Evolutionary conservation across 345 rosid genomes (phyloP).

Genomic region (rapeseed (Brassica napus)): DNA sequence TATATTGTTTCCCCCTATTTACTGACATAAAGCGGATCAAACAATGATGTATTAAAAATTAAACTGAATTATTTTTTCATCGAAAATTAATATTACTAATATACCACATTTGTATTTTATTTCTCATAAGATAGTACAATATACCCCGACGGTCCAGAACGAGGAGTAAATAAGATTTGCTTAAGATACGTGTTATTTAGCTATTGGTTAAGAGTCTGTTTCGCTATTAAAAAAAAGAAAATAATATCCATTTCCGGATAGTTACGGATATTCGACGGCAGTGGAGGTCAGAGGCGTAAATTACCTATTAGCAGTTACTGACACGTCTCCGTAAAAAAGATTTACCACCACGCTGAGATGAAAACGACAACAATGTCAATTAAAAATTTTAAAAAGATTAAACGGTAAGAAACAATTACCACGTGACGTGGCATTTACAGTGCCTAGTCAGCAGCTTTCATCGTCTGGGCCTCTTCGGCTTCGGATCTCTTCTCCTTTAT

Average conservation of each 20-base stretch:
- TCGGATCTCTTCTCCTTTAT: slow-evolving; percentile 41
- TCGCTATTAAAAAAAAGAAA: background rate
- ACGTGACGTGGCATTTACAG: slow-evolving; percentile 29
- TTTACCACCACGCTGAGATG: slow-evolving; percentile 33
- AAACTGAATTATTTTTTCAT: background rate
- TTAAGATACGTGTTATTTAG: background rate
- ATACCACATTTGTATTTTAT: background rate
- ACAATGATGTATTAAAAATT: background rate
- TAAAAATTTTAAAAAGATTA: background rate
- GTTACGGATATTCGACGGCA: slow-evolving; percentile 34
- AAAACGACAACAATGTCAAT: slow-evolving; percentile 24
- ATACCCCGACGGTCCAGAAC: background rate
- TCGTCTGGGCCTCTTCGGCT: slow-evolving; percentile 24
- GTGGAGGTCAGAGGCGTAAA: slow-evolving; percentile 34
- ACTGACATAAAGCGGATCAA: slow-evolving; percentile 29
- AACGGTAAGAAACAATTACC: slow-evolving; percentile 14
- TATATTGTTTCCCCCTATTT: slow-evolving; percentile 28
- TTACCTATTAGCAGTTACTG: slow-evolving; percentile 18
- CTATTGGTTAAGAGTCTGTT: slow-evolving; percentile 11
- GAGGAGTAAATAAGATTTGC: slow-evolving; percentile 22
- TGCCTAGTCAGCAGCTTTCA: slow-evolving; percentile 49
- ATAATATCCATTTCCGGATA: slow-evolving; percentile 21
- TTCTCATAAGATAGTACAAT: background rate
- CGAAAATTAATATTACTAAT: background rate
- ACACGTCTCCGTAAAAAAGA: slow-evolving; percentile 44